Conservation (phyloP, 1,139 yeast genomes). For the Sugiyamaella grinbergsii region DNA sequence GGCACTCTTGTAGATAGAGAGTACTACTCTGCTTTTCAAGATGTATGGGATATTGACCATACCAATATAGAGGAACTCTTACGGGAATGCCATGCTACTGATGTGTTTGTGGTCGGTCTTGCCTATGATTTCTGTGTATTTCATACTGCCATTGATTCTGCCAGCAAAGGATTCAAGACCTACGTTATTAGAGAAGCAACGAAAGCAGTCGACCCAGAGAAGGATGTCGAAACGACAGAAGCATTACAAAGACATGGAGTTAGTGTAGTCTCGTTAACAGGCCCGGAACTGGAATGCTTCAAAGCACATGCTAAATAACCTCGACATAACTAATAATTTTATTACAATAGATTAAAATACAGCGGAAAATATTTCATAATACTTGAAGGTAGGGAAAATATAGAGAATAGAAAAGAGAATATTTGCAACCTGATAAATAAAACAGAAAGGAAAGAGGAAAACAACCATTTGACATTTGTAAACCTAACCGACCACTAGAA, state of each 20-base stretch:
- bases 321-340: background rate
- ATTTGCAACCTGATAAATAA: background rate
- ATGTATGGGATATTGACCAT: slow-evolving; percentile 69
- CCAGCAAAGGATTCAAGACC: slow-evolving; percentile 61
- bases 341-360: background rate
- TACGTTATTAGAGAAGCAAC: slow-evolving; percentile 59
- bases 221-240: slow-evolving; percentile 8
- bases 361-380: background rate
- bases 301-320: slow-evolving; percentile 7
- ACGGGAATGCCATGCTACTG: slow-evolving; percentile 49
- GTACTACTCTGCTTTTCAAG: slow-evolving; percentile 86
- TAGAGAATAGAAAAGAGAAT: background rate
- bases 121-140: slow-evolving; percentile 87
- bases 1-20: slow-evolving; percentile 75
- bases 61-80: slow-evolving; percentile 65
- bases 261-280: slow-evolving; percentile 9
- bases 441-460: background rate
- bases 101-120: slow-evolving; percentile 75
- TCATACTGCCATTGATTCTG: slow-evolving; percentile 71
- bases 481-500: background rate
- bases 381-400: background rate
- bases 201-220: slow-evolving; percentile 47
- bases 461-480: no score
- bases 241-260: slow-evolving; percentile 11
- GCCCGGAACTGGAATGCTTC: slow-evolving; percentile 13